phyloP scores from a whole-genome alignment of 345 rosid genomes.

The Erysimum cheiranthoides region DNA sequence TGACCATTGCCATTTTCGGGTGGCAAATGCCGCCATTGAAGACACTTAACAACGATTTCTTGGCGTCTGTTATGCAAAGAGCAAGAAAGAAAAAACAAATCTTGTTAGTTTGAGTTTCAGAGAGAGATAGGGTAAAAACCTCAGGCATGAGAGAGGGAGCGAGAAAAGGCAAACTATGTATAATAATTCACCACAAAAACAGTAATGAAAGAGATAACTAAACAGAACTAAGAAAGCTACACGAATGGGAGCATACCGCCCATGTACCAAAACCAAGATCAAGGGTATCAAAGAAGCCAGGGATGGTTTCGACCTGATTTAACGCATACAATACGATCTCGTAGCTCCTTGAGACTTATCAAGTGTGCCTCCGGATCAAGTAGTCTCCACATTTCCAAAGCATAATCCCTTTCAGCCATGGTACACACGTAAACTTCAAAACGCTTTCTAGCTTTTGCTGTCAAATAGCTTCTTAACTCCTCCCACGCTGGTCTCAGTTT shows the following conservation, averaged over 20 bases:
- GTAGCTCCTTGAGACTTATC: conserved; percentile 75
- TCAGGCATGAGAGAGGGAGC: conserved; percentile 25
- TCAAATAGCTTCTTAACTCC: conserved; percentile 88
- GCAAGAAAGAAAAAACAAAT: conserved; percentile 28
- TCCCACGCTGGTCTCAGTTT: conserved; percentile 99
- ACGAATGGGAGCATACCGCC: neutral
- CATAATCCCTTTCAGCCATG: conserved; percentile 99
- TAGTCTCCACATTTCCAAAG: conserved; percentile 99
- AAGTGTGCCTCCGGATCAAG: conserved; percentile 91
- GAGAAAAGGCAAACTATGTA: conserved; percentile 12
- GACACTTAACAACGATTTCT: conserved; percentile 83
- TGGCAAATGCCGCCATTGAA: conserved; percentile 89
- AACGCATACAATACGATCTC: conserved; percentile 87
- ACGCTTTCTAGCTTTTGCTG: conserved; percentile 92
- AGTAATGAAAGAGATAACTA: conserved; percentile 1
- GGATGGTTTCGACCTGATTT: conserved; percentile 70
- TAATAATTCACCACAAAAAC: neutral
- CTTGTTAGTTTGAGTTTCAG: conserved; percentile 3
- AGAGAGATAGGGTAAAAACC: conserved; percentile 12
- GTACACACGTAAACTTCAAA: conserved; percentile 99
- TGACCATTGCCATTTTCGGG: conserved; percentile 99
- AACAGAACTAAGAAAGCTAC: conserved; percentile 23
- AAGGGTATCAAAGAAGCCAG: conserved; percentile 29
- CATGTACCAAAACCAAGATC: conserved; percentile 5
- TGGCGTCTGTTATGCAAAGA: conserved; percentile 60